Percentiles rank a stretch among this genome's conserved stretches.
phyloP scores from a whole-genome alignment of 345 rosid genomes.

The Pugionium dolabratum region DNA sequence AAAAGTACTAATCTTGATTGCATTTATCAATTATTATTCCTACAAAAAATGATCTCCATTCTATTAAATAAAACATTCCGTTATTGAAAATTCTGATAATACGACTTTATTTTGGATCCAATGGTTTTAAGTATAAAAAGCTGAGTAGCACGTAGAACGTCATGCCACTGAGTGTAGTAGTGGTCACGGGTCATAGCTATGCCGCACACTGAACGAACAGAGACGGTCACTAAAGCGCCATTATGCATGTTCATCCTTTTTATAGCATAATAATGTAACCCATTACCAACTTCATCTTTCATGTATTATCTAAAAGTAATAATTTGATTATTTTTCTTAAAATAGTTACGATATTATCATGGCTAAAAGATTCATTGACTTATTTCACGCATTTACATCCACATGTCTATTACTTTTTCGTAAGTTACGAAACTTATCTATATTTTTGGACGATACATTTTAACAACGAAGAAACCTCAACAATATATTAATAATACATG shows the following conservation, averaged over 20 bases:
- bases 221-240: conserved; percentile 13
- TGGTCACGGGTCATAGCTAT: too few species aligned
- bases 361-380: neutral
- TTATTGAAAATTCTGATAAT: neutral
- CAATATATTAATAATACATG: too few species aligned
- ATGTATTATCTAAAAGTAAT: neutral
- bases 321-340: neutral
- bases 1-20: conserved; percentile 5
- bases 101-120: too few species aligned
- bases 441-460: too few species aligned
- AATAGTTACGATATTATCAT: neutral
- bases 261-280: conserved; percentile 5
- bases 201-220: too few species aligned
- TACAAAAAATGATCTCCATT: neutral
- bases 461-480: too few species aligned
- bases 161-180: too few species aligned
- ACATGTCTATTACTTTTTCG: too few species aligned
- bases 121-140: too few species aligned
- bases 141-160: too few species aligned
- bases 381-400: neutral
- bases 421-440: too few species aligned
- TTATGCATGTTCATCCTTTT: conserved; percentile 19
- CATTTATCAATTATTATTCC: conserved; percentile 1
- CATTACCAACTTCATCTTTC: neutral
- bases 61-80: neutral